These are phyloP conservation scores for Picea glauca DNA, from an alignment of 75 land plant species.

Conservation along the genomic window DNA sequence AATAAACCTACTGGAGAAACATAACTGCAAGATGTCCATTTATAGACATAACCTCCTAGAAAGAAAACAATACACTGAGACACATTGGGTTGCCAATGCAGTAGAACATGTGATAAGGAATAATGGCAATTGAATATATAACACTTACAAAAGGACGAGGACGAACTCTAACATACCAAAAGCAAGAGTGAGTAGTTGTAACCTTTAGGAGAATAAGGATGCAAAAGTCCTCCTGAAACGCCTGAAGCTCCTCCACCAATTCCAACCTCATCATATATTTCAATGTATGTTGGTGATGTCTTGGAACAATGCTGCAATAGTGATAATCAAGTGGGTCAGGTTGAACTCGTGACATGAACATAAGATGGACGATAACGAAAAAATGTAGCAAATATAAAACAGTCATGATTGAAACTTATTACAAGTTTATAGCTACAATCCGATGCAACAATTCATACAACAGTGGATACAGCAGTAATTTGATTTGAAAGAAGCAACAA, in stretches of 20 bases:
- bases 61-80: not conserved
- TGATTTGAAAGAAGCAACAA: not conserved
- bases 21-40: not conserved
- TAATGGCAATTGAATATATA: not conserved
- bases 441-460: not conserved
- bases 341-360: slow-evolving; percentile 1
- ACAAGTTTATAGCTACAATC: not conserved
- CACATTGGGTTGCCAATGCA: not conserved
- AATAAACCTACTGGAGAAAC: slow-evolving; percentile 1
- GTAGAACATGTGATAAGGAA: not conserved
- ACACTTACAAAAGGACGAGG: not conserved
- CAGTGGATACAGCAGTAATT: not conserved
- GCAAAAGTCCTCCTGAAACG: slow-evolving; percentile 87
- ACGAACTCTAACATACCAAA: slow-evolving; percentile 4
- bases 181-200: not conserved
- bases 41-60: not conserved
- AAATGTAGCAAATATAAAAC: not conserved
- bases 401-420: not conserved
- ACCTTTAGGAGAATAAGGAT: slow-evolving; percentile 96
- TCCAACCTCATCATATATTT: slow-evolving; percentile 83
- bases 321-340: not conserved
- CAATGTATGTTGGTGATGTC: slow-evolving; percentile 42
- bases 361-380: slow-evolving; percentile 6
- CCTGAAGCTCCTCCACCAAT: slow-evolving; percentile 97
- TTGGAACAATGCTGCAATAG: slow-evolving; percentile 21